A percentile compares a stretch with the other conserved stretches of the same genome.
phyloP scores from a whole-genome alignment of 257 asterid genomes.

The Gentiana macrophylla region DNA sequence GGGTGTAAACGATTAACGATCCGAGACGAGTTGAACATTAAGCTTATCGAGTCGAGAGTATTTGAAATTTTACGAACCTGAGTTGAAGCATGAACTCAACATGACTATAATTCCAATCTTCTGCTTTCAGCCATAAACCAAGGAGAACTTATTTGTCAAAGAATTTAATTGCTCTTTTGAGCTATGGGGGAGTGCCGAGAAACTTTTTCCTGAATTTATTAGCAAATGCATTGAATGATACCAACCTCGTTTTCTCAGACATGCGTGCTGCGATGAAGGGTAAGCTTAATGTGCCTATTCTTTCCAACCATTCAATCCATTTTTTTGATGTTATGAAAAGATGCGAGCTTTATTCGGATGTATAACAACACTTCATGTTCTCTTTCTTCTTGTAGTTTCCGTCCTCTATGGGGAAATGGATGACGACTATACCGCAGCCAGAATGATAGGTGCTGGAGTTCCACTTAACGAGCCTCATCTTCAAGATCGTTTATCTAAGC shows the following conservation, averaged over 20 bases:
- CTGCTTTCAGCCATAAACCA: slow-evolving; percentile 53
- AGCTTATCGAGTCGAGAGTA: no score
- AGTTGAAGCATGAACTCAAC: no score
- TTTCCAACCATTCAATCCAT: neutral
- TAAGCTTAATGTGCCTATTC: slow-evolving; percentile 7
- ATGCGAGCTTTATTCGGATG: no score
- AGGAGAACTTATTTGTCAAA: slow-evolving; percentile 42
- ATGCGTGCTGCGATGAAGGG: slow-evolving; percentile 61
- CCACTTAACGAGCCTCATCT: slow-evolving; percentile 75
- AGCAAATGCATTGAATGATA: slow-evolving; percentile 38
- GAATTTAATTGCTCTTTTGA: slow-evolving; percentile 58
- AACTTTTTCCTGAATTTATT: slow-evolving; percentile 46
- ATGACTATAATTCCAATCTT: slow-evolving; percentile 2
- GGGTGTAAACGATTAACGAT: no score
- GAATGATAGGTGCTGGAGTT: slow-evolving; percentile 64
- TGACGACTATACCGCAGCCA: slow-evolving; percentile 31
- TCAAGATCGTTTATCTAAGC: slow-evolving; percentile 34
- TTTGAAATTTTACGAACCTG: no score
- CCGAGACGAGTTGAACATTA: no score
- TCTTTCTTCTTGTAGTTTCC: slow-evolving; percentile 47
- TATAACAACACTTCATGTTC: no score
- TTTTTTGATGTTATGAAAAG: neutral
- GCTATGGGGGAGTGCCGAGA: slow-evolving; percentile 64
- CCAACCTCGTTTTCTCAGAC: slow-evolving; percentile 34
- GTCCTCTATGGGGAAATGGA: slow-evolving; percentile 36